phyloP scores from a whole-genome alignment of 2,329 filamentous ascomycete genomes.

The Ophiocordyceps camponoti-leonardi region DNA sequence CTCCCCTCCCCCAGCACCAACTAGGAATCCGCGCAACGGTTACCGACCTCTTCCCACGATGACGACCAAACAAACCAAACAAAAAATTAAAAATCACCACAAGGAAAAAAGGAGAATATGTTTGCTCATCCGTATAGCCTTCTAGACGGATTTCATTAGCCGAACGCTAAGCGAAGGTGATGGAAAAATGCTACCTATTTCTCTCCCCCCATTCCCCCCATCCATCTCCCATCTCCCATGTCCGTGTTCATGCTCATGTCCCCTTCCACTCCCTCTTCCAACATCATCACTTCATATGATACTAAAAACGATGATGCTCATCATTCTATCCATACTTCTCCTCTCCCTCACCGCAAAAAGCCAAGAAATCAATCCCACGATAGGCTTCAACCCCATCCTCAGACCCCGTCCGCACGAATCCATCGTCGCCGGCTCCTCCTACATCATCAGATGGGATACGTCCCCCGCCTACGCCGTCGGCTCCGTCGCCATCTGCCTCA shows the following conservation, averaged over 20 bases:
- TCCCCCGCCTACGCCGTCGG: neutral
- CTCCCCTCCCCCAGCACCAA: no score
- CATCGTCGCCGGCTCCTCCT: neutral
- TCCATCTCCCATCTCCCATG: neutral
- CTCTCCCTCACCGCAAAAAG: neutral
- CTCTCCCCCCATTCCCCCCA: no score
- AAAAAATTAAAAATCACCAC: no score
- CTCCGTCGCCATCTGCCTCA: neutral
- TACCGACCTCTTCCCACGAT: no score
- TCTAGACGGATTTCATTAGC: no score
- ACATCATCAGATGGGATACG: neutral
- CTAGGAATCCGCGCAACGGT: no score
- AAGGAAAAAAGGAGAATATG: no score
- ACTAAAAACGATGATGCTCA: neutral
- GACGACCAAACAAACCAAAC: no score
- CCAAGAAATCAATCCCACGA: neutral
- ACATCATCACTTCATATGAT: neutral
- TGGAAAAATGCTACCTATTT: no score
- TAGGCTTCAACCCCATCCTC: neutral
- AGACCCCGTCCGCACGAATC: neutral
- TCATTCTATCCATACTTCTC: neutral
- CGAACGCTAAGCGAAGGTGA: neutral
- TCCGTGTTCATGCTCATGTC: no score
- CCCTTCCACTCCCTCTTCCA: neutral
- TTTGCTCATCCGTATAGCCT: no score